phyloP scores from a whole-genome alignment of 331 rosid genomes.

The Saraca asoca region DNA sequence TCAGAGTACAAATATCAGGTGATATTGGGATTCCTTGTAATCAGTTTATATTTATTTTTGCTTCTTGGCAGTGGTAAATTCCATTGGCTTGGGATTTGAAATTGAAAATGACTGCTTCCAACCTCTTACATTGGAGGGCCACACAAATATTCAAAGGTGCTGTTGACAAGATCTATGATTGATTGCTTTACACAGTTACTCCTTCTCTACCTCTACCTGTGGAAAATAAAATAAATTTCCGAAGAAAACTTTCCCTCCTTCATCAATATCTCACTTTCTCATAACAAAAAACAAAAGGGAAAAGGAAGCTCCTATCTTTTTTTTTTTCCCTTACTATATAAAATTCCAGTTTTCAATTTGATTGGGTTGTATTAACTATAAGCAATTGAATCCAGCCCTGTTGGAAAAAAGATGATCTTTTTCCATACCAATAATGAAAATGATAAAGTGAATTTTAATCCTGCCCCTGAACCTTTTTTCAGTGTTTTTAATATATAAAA shows the following conservation, averaged over 20 bases:
- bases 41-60: background rate
- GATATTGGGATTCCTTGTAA: conserved; percentile 37
- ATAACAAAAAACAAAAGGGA: conserved; percentile 2
- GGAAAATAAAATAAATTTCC: too few relatives aligned
- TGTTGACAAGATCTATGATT: background rate
- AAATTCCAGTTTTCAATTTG: background rate
- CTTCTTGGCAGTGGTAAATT: conserved; percentile 25
- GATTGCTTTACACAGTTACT: background rate
- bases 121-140: conserved; percentile 7
- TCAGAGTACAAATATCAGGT: conserved; percentile 40
- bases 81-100: conserved; percentile 35
- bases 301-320: background rate
- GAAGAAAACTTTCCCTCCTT: background rate
- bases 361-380: background rate
- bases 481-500: background rate
- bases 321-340: background rate
- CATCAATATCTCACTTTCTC: background rate
- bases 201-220: background rate
- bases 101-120: conserved; percentile 29
- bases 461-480: background rate
- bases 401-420: background rate
- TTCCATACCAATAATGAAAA: conserved; percentile 1
- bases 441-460: conserved; percentile 21
- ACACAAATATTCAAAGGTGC: background rate
- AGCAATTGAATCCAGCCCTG: background rate